These are phyloP conservation scores for Nepenthes gracilis DNA, from an alignment of 148 eudicot genomes.

Conservation along the genomic window DNA sequence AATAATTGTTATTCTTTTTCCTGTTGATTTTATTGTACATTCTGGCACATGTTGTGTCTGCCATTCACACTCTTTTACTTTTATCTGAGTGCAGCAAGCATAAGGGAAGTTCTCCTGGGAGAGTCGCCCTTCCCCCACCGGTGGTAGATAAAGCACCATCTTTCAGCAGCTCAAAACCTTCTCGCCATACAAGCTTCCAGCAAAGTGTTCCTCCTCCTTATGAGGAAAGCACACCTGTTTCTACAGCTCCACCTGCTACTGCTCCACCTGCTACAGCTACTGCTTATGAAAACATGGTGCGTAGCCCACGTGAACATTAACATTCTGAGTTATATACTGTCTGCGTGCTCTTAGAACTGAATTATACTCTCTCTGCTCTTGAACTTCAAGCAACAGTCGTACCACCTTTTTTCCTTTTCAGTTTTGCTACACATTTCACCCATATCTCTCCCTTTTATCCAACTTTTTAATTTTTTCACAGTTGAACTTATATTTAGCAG, in stretches of 20 bases:
- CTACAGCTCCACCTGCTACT: slow-evolving; percentile 16
- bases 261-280: slow-evolving; percentile 31
- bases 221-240: slow-evolving; percentile 2
- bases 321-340: too few species aligned
- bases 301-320: background rate
- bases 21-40: background rate
- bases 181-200: slow-evolving; percentile 28
- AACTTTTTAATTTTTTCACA: too few species aligned
- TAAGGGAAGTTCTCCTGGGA: slow-evolving; percentile 44
- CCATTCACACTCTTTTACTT: background rate
- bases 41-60: background rate
- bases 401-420: too few species aligned
- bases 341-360: too few species aligned
- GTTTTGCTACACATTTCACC: too few species aligned
- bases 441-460: too few species aligned
- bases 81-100: slow-evolving; percentile 30
- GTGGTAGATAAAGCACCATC: slow-evolving; percentile 36
- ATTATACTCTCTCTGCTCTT: too few species aligned
- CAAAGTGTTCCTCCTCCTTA: slow-evolving; percentile 24
- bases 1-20: background rate
- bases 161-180: slow-evolving; percentile 12
- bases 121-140: slow-evolving; percentile 79
- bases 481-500: too few species aligned
- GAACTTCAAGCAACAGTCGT: too few species aligned
- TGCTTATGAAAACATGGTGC: slow-evolving; percentile 51